Evolutionary conservation across 306 rosid genomes (phyloP).

Genomic region (Astragalus membranaceus): DNA sequence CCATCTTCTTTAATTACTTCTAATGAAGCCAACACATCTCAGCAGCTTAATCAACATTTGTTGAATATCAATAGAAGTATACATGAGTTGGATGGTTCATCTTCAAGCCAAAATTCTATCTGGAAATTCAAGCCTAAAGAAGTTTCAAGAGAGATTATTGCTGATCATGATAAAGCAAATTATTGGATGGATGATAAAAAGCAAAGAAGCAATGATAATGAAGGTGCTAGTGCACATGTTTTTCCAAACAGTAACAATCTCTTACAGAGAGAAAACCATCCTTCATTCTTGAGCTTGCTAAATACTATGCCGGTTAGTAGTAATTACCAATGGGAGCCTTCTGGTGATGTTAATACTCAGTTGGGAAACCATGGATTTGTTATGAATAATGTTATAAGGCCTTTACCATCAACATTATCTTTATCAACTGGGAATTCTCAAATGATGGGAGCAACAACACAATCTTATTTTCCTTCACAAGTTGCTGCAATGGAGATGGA

Average conservation of each 20-base stretch:
- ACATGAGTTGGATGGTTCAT: constrained; percentile 8
- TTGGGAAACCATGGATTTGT: constrained; percentile 20
- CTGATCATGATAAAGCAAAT: constrained; percentile 19
- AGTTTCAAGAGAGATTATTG: constrained; percentile 20
- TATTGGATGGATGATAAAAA: no score
- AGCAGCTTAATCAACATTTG: constrained; percentile 21
- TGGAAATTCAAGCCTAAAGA: constrained; percentile 46
- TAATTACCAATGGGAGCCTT: constrained; percentile 24
- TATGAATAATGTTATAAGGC: constrained; percentile 23
- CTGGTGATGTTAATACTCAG: constrained; percentile 19
- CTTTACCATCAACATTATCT: constrained; percentile 57
- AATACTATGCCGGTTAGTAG: constrained; percentile 26
- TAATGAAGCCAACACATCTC: constrained; percentile 10
- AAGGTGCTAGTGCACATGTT: constrained; percentile 18
- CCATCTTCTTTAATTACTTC: constrained; percentile 20
- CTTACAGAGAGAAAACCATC: constrained; percentile 23
- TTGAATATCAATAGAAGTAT: constrained; percentile 20
- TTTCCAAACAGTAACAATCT: constrained; percentile 21
- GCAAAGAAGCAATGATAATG: not conserved
- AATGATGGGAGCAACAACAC: constrained; percentile 34
- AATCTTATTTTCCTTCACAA: constrained; percentile 31
- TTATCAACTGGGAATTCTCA: constrained; percentile 57
- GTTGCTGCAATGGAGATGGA: constrained; percentile 41
- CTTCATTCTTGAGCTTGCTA: constrained; percentile 33
- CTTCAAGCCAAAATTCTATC: constrained; percentile 18